A percentile compares a stretch with the other conserved stretches of the same genome.
Conservation (phyloP, 2,329 filamentous ascomycete genomes). For the Trichophyton schoenleinii region DNA sequence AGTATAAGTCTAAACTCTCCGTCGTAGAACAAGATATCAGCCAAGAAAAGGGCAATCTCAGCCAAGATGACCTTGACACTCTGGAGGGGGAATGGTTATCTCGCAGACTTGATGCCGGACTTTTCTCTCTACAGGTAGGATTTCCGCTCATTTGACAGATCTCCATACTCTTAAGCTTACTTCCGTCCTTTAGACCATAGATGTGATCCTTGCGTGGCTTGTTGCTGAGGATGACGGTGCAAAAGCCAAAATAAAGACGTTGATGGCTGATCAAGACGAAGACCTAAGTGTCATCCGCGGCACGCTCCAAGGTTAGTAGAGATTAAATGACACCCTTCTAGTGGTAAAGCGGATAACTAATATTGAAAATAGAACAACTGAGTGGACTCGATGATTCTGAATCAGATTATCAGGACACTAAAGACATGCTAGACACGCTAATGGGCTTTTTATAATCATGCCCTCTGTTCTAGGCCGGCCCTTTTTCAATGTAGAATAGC, state of each 20-base stretch:
- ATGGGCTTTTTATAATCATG: constrained; percentile 25
- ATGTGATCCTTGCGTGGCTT: constrained; percentile 80
- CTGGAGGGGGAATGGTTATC: constrained; percentile 61
- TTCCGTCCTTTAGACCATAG: constrained; percentile 43
- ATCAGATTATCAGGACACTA: constrained; percentile 41
- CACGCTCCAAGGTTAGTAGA: constrained; percentile 50
- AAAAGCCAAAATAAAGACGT: constrained; percentile 47
- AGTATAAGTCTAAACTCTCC: constrained; percentile 52
- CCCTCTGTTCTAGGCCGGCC: neutral
- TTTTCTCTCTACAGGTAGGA: constrained; percentile 60
- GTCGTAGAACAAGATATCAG: constrained; percentile 52
- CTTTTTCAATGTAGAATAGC: neutral
- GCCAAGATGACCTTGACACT: constrained; percentile 48
- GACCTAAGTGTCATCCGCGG: constrained; percentile 48
- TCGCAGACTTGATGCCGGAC: constrained; percentile 64
- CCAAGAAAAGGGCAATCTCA: constrained; percentile 42
- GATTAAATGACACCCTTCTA: neutral
- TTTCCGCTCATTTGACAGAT: neutral
- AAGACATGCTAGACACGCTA: constrained; percentile 55
- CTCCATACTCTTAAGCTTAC: neutral
- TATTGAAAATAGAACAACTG: constrained; percentile 42
- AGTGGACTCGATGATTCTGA: constrained; percentile 44
- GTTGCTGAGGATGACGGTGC: constrained; percentile 77
- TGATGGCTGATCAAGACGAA: constrained; percentile 58
- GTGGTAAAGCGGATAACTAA: neutral